Percentiles rank a stretch among this genome's conserved stretches.
Evolutionary conservation across 2,329 filamentous ascomycete genomes (phyloP).

Genomic region (Ophiostoma populinum): DNA sequence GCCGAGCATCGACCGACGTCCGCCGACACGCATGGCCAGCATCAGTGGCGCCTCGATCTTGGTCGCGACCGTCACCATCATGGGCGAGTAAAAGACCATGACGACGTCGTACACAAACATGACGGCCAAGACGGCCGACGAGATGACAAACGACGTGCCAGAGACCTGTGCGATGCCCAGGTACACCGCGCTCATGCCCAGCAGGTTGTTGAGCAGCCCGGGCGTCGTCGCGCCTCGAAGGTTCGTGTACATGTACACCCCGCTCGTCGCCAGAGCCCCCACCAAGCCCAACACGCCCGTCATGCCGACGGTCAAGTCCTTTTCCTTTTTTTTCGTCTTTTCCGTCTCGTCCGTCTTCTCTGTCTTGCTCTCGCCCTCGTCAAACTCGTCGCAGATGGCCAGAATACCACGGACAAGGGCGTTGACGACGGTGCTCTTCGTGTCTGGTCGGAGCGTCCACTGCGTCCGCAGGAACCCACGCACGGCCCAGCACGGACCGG

Average conservation of each 20-base stretch:
- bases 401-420: too few relatives aligned
- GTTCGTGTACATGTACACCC: conserved; percentile 41
- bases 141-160: conserved; percentile 72
- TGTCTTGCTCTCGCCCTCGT: too few relatives aligned
- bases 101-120: conserved; percentile 93
- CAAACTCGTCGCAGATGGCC: conserved; percentile 28
- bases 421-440: too few relatives aligned
- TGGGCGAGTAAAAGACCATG: conserved; percentile 76
- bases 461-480: conserved; percentile 32
- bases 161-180: conserved; percentile 35
- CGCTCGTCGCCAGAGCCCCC: conserved; percentile 14
- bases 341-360: too few relatives aligned
- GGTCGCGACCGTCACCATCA: conserved; percentile 78
- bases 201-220: conserved; percentile 49
- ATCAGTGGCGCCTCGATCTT: conserved; percentile 87
- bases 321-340: too few relatives aligned
- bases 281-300: not conserved
- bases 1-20: conserved; percentile 66
- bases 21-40: conserved; percentile 54
- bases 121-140: conserved; percentile 56
- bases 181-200: conserved; percentile 12
- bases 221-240: conserved; percentile 37
- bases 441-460: conserved; percentile 35
- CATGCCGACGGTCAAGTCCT: too few relatives aligned
- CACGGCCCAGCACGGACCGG: conserved; percentile 27